These are phyloP conservation scores for Candolleomyces efflorescens DNA, from an alignment of 768 basidiomycete species.

Conservation along the genomic window DNA sequence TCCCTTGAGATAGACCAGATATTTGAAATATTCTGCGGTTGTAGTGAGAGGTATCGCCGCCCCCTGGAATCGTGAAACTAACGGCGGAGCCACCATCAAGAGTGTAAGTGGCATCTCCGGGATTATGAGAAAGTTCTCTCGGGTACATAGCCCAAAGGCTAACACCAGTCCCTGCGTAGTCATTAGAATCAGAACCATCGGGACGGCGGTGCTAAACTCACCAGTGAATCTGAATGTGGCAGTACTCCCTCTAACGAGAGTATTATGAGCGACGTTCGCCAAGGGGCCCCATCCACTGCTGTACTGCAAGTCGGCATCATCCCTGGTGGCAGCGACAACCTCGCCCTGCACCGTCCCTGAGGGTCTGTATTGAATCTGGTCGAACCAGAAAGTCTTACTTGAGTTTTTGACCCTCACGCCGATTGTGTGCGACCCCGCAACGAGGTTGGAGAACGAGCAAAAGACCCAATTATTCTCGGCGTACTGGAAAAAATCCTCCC, in stretches of 20 bases:
- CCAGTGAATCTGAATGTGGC: slow-evolving; percentile 4
- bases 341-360: slow-evolving; percentile 1
- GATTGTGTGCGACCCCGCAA: not conserved
- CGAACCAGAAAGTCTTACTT: slow-evolving; percentile 4
- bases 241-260: not conserved
- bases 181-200: not conserved
- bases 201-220: not conserved
- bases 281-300: not conserved
- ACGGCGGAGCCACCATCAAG: not conserved
- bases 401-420: not conserved
- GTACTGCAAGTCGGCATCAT: slow-evolving; percentile 6
- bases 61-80: not conserved
- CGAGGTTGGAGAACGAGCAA: not conserved
- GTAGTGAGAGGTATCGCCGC: not conserved
- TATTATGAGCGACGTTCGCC: not conserved
- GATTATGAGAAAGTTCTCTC: not conserved
- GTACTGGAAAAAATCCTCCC: not conserved
- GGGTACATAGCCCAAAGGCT: not conserved
- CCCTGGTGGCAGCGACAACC: not conserved
- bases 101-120: not conserved
- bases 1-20: not conserved
- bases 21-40: not conserved
- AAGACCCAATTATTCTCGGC: slow-evolving; percentile 7
- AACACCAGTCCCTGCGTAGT: not conserved
- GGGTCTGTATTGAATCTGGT: slow-evolving; percentile 4